phyloP scores from a whole-genome alignment of 2,329 filamentous ascomycete genomes.

The Septoria linicola region DNA sequence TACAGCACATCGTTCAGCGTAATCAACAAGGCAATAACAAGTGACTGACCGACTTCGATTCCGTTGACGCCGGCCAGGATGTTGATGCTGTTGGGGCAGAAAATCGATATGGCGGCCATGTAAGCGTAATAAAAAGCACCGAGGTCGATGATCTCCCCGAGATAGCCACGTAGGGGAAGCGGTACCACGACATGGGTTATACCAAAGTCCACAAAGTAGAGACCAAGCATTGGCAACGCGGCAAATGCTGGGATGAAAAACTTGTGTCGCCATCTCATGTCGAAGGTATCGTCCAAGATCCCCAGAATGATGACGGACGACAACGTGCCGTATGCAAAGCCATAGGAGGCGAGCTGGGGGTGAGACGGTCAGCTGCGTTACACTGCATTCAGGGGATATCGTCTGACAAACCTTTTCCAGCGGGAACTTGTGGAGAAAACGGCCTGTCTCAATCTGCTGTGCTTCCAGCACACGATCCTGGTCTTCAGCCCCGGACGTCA shows the following conservation, averaged over 20 bases:
- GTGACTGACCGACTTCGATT: conserved; percentile 90
- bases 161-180: conserved; percentile 75
- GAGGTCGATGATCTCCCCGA: conserved; percentile 83
- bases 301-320: conserved; percentile 89
- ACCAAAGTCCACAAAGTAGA: conserved; percentile 98
- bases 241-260: conserved; percentile 95
- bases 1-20: conserved; percentile 86
- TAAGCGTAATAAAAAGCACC: conserved; percentile 80
- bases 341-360: conserved; percentile 80
- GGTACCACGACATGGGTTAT: conserved; percentile 95
- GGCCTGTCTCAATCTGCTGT: conserved; percentile 73
- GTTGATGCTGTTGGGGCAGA: conserved; percentile 98
- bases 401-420: conserved; percentile 65
- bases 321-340: conserved; percentile 89
- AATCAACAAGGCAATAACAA: conserved; percentile 83
- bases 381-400: conserved; percentile 49
- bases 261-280: conserved; percentile 98
- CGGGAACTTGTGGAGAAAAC: conserved; percentile 86
- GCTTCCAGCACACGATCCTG: conserved; percentile 76
- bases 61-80: conserved; percentile 99
- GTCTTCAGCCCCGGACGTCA: conserved; percentile 90
- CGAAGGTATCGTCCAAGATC: conserved; percentile 92
- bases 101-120: conserved; percentile 95
- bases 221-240: conserved; percentile 86
- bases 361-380: conserved; percentile 26